Conservation (phyloP, 352 stramenopile genomes). For the Phytophthora kernoviae region DNA sequence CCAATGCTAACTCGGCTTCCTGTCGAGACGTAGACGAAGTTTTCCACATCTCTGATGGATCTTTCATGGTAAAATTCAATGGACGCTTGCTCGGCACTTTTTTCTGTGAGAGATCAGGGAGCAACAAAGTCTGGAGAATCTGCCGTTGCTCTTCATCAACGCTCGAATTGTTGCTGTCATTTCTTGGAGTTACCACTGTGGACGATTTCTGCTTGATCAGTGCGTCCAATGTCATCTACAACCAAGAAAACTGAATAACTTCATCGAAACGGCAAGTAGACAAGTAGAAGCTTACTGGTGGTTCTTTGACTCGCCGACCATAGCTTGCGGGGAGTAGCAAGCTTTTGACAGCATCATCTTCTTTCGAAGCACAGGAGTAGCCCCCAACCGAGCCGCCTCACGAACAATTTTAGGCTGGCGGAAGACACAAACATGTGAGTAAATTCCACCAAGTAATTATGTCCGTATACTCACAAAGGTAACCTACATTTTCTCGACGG, state of each 20-base stretch:
- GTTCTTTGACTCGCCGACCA: constrained; percentile 33
- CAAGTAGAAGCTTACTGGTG: constrained; percentile 33
- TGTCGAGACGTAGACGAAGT: constrained; percentile 8
- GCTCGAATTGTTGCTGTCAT: constrained; percentile 15
- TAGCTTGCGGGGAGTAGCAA: constrained; percentile 42
- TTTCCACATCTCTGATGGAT: constrained; percentile 41
- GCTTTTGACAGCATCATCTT: constrained; percentile 48
- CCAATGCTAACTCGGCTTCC: neutral
- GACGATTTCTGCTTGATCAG: constrained; percentile 45
- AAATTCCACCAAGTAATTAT: too few relatives aligned
- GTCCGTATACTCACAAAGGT: neutral
- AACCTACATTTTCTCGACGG: constrained; percentile 26
- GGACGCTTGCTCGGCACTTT: constrained; percentile 4
- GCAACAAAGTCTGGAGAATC: constrained; percentile 19
- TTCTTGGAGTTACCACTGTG: neutral
- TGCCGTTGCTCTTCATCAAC: constrained; percentile 23
- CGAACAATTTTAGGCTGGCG: constrained; percentile 16
- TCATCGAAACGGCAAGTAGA: neutral
- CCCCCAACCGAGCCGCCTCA: constrained; percentile 7
- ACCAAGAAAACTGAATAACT: neutral
- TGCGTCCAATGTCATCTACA: constrained; percentile 53
- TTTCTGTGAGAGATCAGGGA: constrained; percentile 18
- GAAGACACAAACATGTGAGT: neutral
- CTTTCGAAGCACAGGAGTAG: constrained; percentile 35
- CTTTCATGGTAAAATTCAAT: constrained; percentile 2